A percentile compares a stretch with the other conserved stretches of the same genome.
Evolutionary conservation across 2,329 filamentous ascomycete species (phyloP).

Genomic region (Myriosclerotinia scirpicola): DNA sequence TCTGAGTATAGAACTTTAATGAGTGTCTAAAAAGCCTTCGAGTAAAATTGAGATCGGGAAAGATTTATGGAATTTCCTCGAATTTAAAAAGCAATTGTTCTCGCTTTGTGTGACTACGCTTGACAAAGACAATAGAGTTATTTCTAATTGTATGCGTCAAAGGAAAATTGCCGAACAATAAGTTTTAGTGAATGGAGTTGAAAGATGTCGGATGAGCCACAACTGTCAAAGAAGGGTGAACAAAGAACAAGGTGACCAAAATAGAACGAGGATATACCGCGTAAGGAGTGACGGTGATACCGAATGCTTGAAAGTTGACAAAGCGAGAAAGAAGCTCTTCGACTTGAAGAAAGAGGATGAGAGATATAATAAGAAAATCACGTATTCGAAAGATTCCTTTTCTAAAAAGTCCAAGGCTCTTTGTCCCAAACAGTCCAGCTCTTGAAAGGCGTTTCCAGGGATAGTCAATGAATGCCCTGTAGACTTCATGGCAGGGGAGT

Average conservation of each 20-base stretch:
- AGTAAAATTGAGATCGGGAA: background rate
- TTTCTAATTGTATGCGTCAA: conserved; percentile 10
- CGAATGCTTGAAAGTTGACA: conserved; percentile 4
- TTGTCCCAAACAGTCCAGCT: conserved; percentile 14
- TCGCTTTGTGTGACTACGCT: conserved; percentile 1
- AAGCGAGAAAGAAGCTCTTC: conserved; percentile 13
- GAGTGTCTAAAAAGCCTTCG: background rate
- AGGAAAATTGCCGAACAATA: background rate
- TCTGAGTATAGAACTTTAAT: conserved; percentile 15
- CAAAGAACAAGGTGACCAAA: conserved; percentile 8
- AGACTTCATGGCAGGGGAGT: conserved; percentile 11
- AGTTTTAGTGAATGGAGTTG: background rate
- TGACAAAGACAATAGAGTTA: conserved; percentile 8
- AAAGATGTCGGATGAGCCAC: background rate
- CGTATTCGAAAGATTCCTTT: background rate
- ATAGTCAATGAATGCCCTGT: conserved; percentile 14
- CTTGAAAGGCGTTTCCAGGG: background rate
- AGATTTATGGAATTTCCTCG: background rate
- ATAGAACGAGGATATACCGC: conserved; percentile 29
- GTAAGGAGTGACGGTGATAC: conserved; percentile 41
- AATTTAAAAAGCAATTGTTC: conserved; percentile 1
- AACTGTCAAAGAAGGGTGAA: background rate
- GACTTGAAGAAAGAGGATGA: conserved; percentile 2
- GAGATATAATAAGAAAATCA: conserved; percentile 21
- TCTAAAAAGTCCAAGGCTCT: background rate